Conservation (phyloP, 2,329 filamentous ascomycete genomes). For the Paecilomyces sp. region DNA sequence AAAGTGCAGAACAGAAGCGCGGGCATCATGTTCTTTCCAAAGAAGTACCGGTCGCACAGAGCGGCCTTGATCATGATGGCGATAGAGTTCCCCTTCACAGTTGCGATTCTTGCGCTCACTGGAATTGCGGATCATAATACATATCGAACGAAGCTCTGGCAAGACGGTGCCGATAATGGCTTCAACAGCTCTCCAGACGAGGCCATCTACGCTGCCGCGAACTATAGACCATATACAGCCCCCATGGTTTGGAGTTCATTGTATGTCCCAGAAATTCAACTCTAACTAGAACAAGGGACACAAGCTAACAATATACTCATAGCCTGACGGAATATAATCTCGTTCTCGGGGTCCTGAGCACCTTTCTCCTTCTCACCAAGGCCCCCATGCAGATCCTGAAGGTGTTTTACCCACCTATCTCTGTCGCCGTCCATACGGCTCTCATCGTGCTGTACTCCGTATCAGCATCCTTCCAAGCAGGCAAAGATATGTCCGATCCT, state of each 20-base stretch:
- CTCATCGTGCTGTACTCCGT: slow-evolving; percentile 49
- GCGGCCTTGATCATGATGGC: slow-evolving; percentile 46
- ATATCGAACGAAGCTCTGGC: slow-evolving; percentile 56
- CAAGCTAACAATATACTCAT: slow-evolving; percentile 6
- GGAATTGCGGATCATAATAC: slow-evolving; percentile 56
- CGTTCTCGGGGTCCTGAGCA: slow-evolving; percentile 53
- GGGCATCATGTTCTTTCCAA: slow-evolving; percentile 41
- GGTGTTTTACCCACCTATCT: slow-evolving; percentile 50
- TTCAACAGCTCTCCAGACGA: slow-evolving; percentile 56
- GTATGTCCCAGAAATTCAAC: slow-evolving; percentile 33
- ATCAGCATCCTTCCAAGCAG: slow-evolving; percentile 49
- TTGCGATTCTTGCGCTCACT: slow-evolving; percentile 52
- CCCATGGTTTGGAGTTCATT: slow-evolving; percentile 56
- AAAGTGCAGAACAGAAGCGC: slow-evolving; percentile 2
- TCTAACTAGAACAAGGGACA: background rate
- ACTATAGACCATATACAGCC: slow-evolving; percentile 47
- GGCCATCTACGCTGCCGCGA: slow-evolving; percentile 52
- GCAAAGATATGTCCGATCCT: slow-evolving; percentile 52
- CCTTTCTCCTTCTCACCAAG: slow-evolving; percentile 56
- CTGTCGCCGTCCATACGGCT: slow-evolving; percentile 44
- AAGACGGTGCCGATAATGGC: slow-evolving; percentile 53
- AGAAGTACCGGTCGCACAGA: slow-evolving; percentile 48
- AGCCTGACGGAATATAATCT: slow-evolving; percentile 57
- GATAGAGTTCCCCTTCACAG: slow-evolving; percentile 50
- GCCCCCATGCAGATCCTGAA: slow-evolving; percentile 49